A percentile compares a stretch with the other conserved stretches of the same genome.
These are phyloP conservation scores for Abortiporus biennis DNA, from an alignment of 1,284 basidiomycete genomes.

Conservation along the genomic window DNA sequence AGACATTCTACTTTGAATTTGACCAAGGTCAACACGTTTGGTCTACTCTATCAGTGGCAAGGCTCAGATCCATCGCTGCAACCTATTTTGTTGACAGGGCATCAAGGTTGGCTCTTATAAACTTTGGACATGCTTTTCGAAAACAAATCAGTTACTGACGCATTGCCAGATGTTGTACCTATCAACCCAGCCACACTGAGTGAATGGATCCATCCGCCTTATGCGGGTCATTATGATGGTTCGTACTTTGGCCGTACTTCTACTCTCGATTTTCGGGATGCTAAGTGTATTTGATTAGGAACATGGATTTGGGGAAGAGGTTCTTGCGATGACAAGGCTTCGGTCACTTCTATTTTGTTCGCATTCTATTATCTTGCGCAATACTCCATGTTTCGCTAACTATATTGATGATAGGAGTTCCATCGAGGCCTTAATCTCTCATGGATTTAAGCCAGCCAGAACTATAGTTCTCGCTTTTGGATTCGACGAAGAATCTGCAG, in stretches of 20 bases:
- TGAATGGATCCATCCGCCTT: conserved; percentile 40
- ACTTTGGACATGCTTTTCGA: conserved; percentile 1
- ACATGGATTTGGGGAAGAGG: conserved; percentile 61
- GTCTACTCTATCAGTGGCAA: conserved; percentile 57
- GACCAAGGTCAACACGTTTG: conserved; percentile 59
- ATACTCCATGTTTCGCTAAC: too few species aligned
- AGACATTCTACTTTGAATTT: conserved; percentile 48
- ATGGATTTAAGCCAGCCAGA: conserved; percentile 44
- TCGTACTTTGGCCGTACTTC: conserved; percentile 1
- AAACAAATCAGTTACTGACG: background rate
- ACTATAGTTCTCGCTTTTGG: conserved; percentile 59
- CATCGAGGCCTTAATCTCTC: conserved; percentile 49
- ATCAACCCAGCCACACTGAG: conserved; percentile 46
- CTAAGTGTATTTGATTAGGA: conserved; percentile 20
- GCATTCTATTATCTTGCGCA: conserved; percentile 13
- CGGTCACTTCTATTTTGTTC: conserved; percentile 50
- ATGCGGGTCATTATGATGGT: conserved; percentile 32
- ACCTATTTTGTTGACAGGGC: conserved; percentile 61
- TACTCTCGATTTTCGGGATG: background rate
- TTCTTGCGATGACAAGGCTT: conserved; percentile 56
- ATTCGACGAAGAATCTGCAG: conserved; percentile 66
- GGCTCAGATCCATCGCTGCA: conserved; percentile 53
- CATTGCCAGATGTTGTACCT: conserved; percentile 44
- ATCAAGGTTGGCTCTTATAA: conserved; percentile 43
- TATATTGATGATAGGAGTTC: conserved; percentile 28